Evolutionary conservation across 257 asterid species (phyloP), one percentile per base, ranked within the genome.

Genomic region (Rubia yunnanensis): DNA sequence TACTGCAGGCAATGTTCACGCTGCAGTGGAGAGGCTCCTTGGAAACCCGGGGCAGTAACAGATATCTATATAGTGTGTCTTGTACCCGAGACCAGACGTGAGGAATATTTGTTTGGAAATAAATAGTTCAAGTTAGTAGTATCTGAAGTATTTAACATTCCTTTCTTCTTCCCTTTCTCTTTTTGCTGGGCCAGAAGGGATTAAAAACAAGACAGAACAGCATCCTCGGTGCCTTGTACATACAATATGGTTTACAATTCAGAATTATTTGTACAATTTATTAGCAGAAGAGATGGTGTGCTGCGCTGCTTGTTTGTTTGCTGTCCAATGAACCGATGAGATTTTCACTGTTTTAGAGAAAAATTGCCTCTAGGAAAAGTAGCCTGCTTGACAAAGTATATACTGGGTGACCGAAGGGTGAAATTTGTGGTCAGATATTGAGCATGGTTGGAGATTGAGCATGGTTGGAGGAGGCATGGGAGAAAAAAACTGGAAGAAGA

Each of bases 1-100:
- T 62, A 70, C 78, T 67, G 70, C 82, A n/a, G 86, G 86, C 46
- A 81, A 81, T 53, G 86, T 81, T 65, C 79, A 81, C 75, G 86
- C 86, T 18, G 86, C 86, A 2, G 86, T 81, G 60, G 86, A 81
- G 59, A 80, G 81, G 27, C 83, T 81, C 59, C 68, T 81, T 34
- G 81, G 78, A 63, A 78, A 76, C 68, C 56, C 68, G 5, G 81
- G 79, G 65, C 79, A 72, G 74, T 81, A 75, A 63, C 35, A 59
- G 64, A 31, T 53, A 63, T 64, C 65, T 54, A 39, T 67, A 57
- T 34, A 57, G 28, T 54, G 31, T 70, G 20, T 44, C 52, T 44
- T 44, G 66, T 39, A 57, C 65, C 60, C 59, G 73, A 66, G 22
- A 44, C 52, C 52, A 38, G 50, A 13, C 52, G 52, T n/a, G 53